Evolutionary conservation across 164 flowering plant species (phyloP).

Genomic region (Liquidambar formosana): DNA sequence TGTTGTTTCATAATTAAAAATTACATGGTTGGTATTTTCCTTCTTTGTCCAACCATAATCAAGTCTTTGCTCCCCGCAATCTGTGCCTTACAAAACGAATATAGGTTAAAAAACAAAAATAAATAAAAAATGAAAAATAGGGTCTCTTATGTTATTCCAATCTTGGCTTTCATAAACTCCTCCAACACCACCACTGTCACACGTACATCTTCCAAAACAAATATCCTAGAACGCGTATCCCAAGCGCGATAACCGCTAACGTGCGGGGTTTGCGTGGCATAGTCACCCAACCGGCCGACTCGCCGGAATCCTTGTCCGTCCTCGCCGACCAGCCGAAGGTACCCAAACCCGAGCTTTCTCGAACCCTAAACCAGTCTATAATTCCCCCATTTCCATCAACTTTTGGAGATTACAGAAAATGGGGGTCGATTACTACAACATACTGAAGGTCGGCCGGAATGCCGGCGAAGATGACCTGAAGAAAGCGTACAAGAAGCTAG

Average conservation of each 20-base stretch:
- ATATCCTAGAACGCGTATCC: constrained; percentile 3
- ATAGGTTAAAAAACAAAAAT: too few relatives aligned
- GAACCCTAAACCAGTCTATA: neutral
- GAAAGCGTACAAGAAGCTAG: constrained; percentile 54
- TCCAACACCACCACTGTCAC: neutral
- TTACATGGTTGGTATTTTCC: too few relatives aligned
- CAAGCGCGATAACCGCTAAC: constrained; percentile 1
- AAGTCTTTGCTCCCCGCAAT: too few relatives aligned
- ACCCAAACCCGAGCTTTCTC: neutral
- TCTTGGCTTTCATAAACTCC: too few relatives aligned
- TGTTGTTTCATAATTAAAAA: too few relatives aligned
- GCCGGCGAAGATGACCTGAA: constrained; percentile 48
- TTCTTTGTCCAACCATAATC: too few relatives aligned
- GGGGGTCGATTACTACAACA: constrained; percentile 59
- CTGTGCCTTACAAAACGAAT: too few relatives aligned
- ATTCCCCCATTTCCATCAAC: neutral
- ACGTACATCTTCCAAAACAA: neutral
- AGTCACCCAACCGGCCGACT: neutral
- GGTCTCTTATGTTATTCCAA: too few relatives aligned
- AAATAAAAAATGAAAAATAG: too few relatives aligned
- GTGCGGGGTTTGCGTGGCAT: neutral
- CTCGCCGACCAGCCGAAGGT: neutral
- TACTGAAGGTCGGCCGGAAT: constrained; percentile 38
- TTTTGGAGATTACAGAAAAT: constrained; percentile 19
- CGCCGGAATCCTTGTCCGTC: neutral